Base-by-base conservation (phyloP, 1,139 yeast species). In the Hansenula lynferdii region DNA sequence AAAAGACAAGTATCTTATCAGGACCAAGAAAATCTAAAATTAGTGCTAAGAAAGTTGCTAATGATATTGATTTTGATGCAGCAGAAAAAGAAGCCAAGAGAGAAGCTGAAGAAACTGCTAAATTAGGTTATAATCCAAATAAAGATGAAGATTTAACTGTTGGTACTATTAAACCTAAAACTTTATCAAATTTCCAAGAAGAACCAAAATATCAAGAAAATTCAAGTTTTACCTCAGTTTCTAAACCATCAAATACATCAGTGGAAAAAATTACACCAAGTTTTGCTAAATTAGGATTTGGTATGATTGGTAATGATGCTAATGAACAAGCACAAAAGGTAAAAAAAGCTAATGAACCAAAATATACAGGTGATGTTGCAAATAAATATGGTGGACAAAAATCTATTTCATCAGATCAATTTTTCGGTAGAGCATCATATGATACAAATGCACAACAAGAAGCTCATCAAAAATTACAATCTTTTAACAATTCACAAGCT, bases 331-430 rank as follows among this genome's bases (percentile, higher is more conserved):
- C 65, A 24, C 54, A 54, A 43, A 53, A 61, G 42, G 60, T 57
- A 20, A 77, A 58, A 66, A 64, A 67, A 4, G 70, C 72, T 2
- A 54, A 70, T 4, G 64, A 63, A 24, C 65, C 69, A 26, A 61
- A 62, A 42, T 67, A 82, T 58, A 77, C 87, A 2, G 92, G 92
- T 31, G 81, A 80, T 49, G 84, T 83, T 24, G 76, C 76, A 31
- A 75, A 73, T 56, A 86, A 89, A 62, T 92, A 74, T 61, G 97
- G 97, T 40, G 67, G 69, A 30, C 97, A 90, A 61, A 92, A 87
- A 71, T 96, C 90, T 40, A 94, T 92, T 48, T 90, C 97, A 0
- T 89, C 97, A 0, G 98, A 94, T 61, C 95, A 89, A 64, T 79
- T 77, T 58, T 92, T 92, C 60, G 96, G 97, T 14, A 80, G 96